phyloP scores from a whole-genome alignment of 768 basidiomycete species.

The Phanerochaete carnosa region DNA sequence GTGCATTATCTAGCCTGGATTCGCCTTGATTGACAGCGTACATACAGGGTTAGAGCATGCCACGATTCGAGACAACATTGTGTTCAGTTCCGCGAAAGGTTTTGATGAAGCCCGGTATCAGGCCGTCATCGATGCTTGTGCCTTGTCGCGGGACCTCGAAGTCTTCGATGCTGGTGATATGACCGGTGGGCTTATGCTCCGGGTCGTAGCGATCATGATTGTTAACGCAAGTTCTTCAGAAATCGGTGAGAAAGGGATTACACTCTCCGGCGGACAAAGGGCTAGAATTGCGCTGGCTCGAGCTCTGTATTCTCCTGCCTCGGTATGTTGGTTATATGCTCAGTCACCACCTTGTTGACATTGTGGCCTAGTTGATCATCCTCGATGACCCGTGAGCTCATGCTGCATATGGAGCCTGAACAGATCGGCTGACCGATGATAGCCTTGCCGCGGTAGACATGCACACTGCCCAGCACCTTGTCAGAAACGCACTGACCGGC shows the following conservation, averaged over 20 bases:
- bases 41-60: slow-evolving; percentile 70
- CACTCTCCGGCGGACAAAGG: slow-evolving; percentile 69
- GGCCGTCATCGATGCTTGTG: slow-evolving; percentile 70
- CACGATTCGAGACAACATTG: slow-evolving; percentile 77
- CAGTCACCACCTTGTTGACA: not conserved
- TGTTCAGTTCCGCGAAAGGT: slow-evolving; percentile 62
- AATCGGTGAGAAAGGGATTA: slow-evolving; percentile 81
- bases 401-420: not conserved
- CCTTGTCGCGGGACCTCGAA: slow-evolving; percentile 64
- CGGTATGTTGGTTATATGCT: slow-evolving; percentile 30
- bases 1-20: not conserved
- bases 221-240: slow-evolving; percentile 33
- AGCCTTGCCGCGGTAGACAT: slow-evolving; percentile 72
- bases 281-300: slow-evolving; percentile 76
- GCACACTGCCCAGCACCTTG: slow-evolving; percentile 72
- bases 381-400: slow-evolving; percentile 67
- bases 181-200: slow-evolving; percentile 45
- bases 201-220: not conserved
- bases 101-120: slow-evolving; percentile 65
- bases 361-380: slow-evolving; percentile 43
- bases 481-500: slow-evolving; percentile 60
- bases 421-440: not conserved
- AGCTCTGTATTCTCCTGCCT: slow-evolving; percentile 72
- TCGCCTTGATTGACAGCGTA: slow-evolving; percentile 4
- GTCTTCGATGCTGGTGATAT: slow-evolving; percentile 75